A percentile compares a stretch with the other conserved stretches of the same genome.
These are phyloP conservation scores for Pilaira anomala DNA, from an alignment of 192 early-diverging fungal species.

Conservation along the genomic window DNA sequence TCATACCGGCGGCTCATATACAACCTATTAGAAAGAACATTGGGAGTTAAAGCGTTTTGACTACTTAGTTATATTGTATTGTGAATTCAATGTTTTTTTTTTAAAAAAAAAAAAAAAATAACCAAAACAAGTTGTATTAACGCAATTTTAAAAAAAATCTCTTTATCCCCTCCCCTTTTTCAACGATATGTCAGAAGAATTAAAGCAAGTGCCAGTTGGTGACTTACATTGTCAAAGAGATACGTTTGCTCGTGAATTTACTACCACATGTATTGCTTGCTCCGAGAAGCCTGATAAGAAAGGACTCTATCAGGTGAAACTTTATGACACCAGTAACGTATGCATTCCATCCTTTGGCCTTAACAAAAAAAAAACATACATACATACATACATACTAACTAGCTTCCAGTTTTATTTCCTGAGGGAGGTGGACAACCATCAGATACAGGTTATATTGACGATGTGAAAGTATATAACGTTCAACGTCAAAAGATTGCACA, in stretches of 20 bases:
- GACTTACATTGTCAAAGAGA: constrained; percentile 58
- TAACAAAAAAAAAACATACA: no score
- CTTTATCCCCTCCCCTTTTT: no score
- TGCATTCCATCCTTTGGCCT: not conserved
- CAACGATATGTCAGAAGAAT: not conserved
- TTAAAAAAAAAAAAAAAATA: no score
- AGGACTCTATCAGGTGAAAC: constrained; percentile 58
- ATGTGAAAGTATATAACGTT: constrained; percentile 54
- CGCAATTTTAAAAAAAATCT: no score
- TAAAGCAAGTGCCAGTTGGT: constrained; percentile 52
- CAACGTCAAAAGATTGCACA: constrained; percentile 56
- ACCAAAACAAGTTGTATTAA: no score
- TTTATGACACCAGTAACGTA: constrained; percentile 54
- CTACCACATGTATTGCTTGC: constrained; percentile 52
- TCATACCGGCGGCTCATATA: no score
- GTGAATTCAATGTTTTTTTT: no score
- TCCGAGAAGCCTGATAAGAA: constrained; percentile 48
- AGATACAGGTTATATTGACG: constrained; percentile 58
- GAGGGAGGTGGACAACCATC: constrained; percentile 73
- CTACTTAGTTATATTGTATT: no score
- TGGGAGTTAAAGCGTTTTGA: no score
- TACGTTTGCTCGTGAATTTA: constrained; percentile 44
- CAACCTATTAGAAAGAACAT: no score
- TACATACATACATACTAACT: not conserved
- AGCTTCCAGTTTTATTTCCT: constrained; percentile 62